These are phyloP conservation scores for Botryosphaeria dothidea DNA, from an alignment of 2,329 filamentous ascomycete species.

Conservation along the genomic window DNA sequence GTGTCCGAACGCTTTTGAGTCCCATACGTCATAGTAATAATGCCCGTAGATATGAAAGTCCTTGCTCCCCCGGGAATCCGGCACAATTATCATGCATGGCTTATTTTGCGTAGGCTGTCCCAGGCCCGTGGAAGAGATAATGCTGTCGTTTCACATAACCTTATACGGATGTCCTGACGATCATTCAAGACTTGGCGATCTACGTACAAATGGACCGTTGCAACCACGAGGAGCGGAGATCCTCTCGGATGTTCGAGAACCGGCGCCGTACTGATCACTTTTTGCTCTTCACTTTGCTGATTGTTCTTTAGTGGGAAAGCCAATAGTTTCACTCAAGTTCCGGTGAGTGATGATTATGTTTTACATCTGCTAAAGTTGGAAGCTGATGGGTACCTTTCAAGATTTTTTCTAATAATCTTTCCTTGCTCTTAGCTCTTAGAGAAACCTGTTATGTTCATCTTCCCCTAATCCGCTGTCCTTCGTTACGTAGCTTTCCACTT, in stretches of 20 bases:
- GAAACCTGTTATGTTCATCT: too few relatives aligned
- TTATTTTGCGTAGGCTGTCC: neutral
- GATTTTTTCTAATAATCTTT: too few relatives aligned
- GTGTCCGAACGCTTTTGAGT: neutral
- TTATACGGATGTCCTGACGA: neutral
- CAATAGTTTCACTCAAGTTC: neutral
- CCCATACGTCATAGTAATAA: neutral
- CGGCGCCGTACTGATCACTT: neutral
- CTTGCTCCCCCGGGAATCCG: neutral
- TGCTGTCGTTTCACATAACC: neutral
- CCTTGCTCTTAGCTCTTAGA: too few relatives aligned
- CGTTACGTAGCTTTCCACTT: too few relatives aligned
- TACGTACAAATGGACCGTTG: neutral
- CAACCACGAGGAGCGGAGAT: neutral
- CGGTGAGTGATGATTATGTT: neutral
- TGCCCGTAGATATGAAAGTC: neutral
- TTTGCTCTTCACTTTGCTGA: neutral
- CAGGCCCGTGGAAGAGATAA: neutral
- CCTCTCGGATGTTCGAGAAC: neutral
- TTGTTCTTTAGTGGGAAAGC: neutral
- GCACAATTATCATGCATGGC: neutral
- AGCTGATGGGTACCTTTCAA: too few relatives aligned
- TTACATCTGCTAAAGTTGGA: neutral
- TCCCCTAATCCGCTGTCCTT: too few relatives aligned
- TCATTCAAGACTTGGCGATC: neutral